A percentile compares a stretch with the other conserved stretches of the same genome.
phyloP scores from a whole-genome alignment of 192 early-diverging fungal species.

The Chytriomyces sp. region DNA sequence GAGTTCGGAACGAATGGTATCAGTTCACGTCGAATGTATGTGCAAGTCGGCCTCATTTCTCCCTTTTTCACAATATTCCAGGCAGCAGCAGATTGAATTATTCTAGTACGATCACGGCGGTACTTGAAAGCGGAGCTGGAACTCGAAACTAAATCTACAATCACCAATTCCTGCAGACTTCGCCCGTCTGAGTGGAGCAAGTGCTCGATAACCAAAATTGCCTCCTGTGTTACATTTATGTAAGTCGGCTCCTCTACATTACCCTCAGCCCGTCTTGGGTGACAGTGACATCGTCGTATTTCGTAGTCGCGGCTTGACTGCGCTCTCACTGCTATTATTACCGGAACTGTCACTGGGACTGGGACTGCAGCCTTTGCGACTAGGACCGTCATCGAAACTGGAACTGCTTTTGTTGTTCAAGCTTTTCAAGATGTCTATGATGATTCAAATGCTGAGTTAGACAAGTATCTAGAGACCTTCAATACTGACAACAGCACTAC shows the following conservation, averaged over 20 bases:
- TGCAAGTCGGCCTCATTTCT: too few relatives aligned
- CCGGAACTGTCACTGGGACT: not conserved
- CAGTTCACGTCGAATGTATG: not conserved
- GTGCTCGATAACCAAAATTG: slow-evolving; percentile 7
- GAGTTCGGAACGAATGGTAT: not conserved
- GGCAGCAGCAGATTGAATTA: not conserved
- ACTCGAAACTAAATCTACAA: not conserved
- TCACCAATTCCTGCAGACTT: not conserved
- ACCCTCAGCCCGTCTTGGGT: not conserved
- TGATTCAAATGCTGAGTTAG: not conserved
- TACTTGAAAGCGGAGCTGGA: not conserved
- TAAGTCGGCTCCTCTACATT: not conserved
- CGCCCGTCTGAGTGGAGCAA: slow-evolving; percentile 1
- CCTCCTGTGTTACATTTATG: slow-evolving; percentile 20
- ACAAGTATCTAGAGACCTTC: not conserved
- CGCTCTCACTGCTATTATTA: not conserved
- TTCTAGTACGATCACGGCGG: slow-evolving; percentile 16
- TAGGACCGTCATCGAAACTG: not conserved
- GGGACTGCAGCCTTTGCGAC: not conserved
- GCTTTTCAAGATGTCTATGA: not conserved
- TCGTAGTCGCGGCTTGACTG: not conserved
- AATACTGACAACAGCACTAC: slow-evolving; percentile 1
- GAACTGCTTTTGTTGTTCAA: not conserved
- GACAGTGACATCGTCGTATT: not conserved
- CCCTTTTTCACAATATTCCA: too few relatives aligned